phyloP scores from a whole-genome alignment of 1,139 yeast species.

The Yamadazyma trypodendri region DNA sequence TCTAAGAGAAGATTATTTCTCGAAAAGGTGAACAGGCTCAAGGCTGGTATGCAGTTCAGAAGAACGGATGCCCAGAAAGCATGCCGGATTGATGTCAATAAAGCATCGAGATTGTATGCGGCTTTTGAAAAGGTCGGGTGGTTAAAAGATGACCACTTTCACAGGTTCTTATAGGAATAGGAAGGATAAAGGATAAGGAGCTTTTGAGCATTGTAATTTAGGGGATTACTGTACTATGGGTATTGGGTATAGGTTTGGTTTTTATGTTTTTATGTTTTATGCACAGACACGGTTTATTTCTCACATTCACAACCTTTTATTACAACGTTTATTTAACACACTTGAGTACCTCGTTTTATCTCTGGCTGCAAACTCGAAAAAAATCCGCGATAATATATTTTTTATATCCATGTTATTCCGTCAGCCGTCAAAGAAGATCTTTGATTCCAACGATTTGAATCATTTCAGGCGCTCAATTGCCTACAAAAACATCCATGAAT shows the following conservation, averaged over 20 bases:
- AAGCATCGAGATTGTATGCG: slow-evolving; percentile 88
- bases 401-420: slow-evolving; percentile 4
- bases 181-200: neutral
- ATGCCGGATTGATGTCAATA: slow-evolving; percentile 94
- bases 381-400: neutral
- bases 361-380: slow-evolving; percentile 1
- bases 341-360: too few species aligned
- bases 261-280: slow-evolving; percentile 1
- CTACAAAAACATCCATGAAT: slow-evolving; percentile 22
- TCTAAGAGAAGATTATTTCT: slow-evolving; percentile 86
- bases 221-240: slow-evolving; percentile 3
- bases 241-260: slow-evolving; percentile 11
- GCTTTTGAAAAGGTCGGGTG: slow-evolving; percentile 96
- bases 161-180: slow-evolving; percentile 33
- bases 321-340: too few species aligned
- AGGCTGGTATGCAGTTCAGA: slow-evolving; percentile 79
- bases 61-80: slow-evolving; percentile 98
- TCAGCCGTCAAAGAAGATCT: slow-evolving; percentile 32
- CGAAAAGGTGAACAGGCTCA: slow-evolving; percentile 80
- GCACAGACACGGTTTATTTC: too few species aligned
- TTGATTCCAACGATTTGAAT: slow-evolving; percentile 26
- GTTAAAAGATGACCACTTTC: slow-evolving; percentile 78
- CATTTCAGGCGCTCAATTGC: slow-evolving; percentile 31
- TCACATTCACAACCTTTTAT: too few species aligned
- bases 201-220: slow-evolving; percentile 1